Conservation (phyloP, 176 grass and related monocot genomes). For the Canna indica region DNA sequence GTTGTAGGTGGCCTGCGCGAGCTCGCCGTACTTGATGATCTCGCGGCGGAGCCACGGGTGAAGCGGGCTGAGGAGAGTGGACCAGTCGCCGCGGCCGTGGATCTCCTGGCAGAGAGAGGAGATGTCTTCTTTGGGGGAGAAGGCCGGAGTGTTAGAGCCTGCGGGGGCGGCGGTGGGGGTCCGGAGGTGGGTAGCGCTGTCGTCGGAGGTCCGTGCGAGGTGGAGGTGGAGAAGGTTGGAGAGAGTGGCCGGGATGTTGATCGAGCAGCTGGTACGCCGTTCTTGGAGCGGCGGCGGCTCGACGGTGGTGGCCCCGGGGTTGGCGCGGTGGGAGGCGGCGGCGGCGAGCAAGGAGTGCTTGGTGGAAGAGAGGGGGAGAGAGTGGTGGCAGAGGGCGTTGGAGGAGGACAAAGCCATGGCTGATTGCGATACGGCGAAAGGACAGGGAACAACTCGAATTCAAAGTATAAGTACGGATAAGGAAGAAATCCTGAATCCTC, state of each 20-base stretch:
- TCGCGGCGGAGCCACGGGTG: constrained; percentile 28
- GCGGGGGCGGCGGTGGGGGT: not conserved
- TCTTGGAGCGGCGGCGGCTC: not conserved
- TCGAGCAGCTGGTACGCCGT: not conserved
- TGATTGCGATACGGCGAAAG: not conserved
- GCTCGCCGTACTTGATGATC: constrained; percentile 45
- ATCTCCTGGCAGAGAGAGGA: constrained; percentile 18
- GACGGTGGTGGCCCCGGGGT: not conserved
- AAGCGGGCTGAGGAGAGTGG: constrained; percentile 26
- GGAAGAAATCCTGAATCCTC: too few relatives aligned
- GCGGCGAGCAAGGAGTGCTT: constrained; percentile 8
- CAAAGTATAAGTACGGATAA: too few relatives aligned
- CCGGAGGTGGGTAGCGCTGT: not conserved
- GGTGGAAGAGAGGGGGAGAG: not conserved
- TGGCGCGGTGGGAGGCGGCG: constrained; percentile 10
- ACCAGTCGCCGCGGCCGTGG: constrained; percentile 25
- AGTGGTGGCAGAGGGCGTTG: constrained; percentile 13
- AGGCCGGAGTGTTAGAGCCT: not conserved
- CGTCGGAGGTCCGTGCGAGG: not conserved
- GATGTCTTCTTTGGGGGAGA: constrained; percentile 19
- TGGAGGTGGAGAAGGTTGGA: constrained; percentile 31
- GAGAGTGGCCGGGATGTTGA: constrained; percentile 28
- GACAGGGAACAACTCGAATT: too few relatives aligned
- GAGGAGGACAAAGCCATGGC: constrained; percentile 21
- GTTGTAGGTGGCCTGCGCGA: constrained; percentile 33